phyloP scores from a whole-genome alignment of 2,329 filamentous ascomycete species.

The Fusarium lyarnte region DNA sequence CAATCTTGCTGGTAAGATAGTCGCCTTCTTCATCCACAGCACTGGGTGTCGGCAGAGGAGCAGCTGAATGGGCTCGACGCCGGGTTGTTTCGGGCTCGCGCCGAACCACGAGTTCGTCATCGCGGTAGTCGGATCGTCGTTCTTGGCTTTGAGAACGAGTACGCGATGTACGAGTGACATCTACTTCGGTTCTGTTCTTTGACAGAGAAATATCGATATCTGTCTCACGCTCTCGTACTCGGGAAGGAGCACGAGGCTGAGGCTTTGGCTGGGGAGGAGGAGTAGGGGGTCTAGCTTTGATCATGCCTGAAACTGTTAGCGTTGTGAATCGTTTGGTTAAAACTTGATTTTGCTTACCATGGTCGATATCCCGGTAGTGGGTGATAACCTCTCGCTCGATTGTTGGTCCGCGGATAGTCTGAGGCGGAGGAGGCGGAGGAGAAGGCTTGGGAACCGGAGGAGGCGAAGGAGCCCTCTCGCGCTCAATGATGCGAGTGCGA shows the following conservation, averaged over 20 bases:
- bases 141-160: constrained; percentile 52
- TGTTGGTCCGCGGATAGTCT: constrained; percentile 77
- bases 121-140: constrained; percentile 56
- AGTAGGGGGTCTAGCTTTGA: constrained; percentile 54
- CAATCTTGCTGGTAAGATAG: constrained; percentile 66
- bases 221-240: constrained; percentile 61
- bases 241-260: constrained; percentile 55
- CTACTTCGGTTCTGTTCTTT: constrained; percentile 65
- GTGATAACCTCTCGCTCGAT: constrained; percentile 91
- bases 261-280: constrained; percentile 59
- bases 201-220: constrained; percentile 70
- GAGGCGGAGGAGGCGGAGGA: constrained; percentile 68
- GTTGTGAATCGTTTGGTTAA: not conserved
- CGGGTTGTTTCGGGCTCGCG: constrained; percentile 60
- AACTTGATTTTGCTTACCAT: constrained; percentile 66
- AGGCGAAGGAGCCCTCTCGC: constrained; percentile 48
- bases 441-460: constrained; percentile 58
- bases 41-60: constrained; percentile 49
- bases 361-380: constrained; percentile 86
- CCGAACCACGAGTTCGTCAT: constrained; percentile 75
- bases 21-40: constrained; percentile 68
- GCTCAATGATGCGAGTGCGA: constrained; percentile 60
- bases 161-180: constrained; percentile 58
- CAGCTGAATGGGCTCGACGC: constrained; percentile 63
- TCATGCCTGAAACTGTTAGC: constrained; percentile 53